Evolutionary conservation across 371 early-diverging fungal genomes (phyloP).

Genomic region (Mortierella sp.): DNA sequence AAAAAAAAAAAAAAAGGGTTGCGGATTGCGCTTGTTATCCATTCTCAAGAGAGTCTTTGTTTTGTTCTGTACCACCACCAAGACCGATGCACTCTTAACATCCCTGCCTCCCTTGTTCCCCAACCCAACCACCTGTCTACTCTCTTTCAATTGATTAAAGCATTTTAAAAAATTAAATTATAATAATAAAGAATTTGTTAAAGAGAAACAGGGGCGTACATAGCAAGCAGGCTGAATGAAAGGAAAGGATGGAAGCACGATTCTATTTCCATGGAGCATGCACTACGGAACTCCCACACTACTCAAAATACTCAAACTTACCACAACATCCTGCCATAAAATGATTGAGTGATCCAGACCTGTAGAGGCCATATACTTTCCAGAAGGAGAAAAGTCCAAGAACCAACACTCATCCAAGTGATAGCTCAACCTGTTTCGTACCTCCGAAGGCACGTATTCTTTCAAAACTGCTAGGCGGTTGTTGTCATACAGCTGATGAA

Average conservation of each 20-base stretch:
- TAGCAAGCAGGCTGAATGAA: too few relatives aligned
- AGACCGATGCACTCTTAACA: too few relatives aligned
- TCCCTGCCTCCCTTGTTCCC: not conserved
- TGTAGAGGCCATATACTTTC: slow-evolving; percentile 45
- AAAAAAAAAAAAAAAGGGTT: slow-evolving; percentile 11
- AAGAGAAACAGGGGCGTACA: not conserved
- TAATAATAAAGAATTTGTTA: not conserved
- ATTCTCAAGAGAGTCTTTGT: not conserved
- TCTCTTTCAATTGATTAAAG: too few relatives aligned
- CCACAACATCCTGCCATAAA: slow-evolving; percentile 38
- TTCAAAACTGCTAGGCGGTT: slow-evolving; percentile 17
- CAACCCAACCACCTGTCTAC: not conserved
- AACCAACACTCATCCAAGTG: slow-evolving; percentile 56
- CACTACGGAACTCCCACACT: too few relatives aligned
- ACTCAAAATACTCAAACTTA: slow-evolving; percentile 16
- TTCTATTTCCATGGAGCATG: too few relatives aligned
- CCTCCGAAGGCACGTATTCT: slow-evolving; percentile 33
- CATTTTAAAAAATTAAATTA: too few relatives aligned
- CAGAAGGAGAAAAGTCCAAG: slow-evolving; percentile 50
- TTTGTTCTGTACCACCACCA: slow-evolving; percentile 6
- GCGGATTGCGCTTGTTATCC: not conserved
- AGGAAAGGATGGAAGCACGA: too few relatives aligned
- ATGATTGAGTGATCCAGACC: slow-evolving; percentile 37
- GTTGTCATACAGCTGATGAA: slow-evolving; percentile 21
- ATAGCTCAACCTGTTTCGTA: slow-evolving; percentile 38